Percentiles rank a stretch among this genome's conserved stretches.
Evolutionary conservation across 371 early-diverging fungal genomes (phyloP).

Genomic region (Phascolomyces articulosus): DNA sequence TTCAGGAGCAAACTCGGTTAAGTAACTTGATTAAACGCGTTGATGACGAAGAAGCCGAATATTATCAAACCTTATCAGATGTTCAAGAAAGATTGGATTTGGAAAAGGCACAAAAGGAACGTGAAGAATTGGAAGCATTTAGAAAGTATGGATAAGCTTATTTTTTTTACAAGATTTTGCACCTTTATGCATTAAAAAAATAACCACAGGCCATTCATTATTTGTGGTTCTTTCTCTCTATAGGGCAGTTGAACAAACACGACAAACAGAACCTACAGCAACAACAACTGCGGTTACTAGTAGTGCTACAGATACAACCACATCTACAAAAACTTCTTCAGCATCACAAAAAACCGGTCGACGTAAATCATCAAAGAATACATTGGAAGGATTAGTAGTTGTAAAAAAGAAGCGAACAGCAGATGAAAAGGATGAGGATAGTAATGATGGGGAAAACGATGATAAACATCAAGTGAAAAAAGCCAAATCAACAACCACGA

Average conservation of each 20-base stretch:
- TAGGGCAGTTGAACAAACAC: constrained; percentile 28
- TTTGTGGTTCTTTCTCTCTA: too few relatives aligned
- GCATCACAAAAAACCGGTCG: not conserved
- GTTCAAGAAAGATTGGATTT: constrained; percentile 57
- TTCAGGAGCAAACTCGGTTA: constrained; percentile 68
- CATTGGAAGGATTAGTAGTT: constrained; percentile 32
- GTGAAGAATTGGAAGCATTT: constrained; percentile 63
- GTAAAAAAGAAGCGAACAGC: constrained; percentile 31
- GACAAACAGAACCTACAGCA: not conserved
- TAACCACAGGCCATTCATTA: too few relatives aligned
- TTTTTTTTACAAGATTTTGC: not conserved
- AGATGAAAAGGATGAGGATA: constrained; percentile 13
- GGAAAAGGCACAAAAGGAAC: constrained; percentile 57
- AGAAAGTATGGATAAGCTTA: constrained; percentile 41
- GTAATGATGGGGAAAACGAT: constrained; percentile 8
- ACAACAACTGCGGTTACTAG: not conserved
- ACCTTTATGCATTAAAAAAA: not conserved
- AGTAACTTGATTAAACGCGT: constrained; percentile 76
- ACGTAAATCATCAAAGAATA: constrained; percentile 18
- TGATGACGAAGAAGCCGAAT: constrained; percentile 80
- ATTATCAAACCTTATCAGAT: constrained; percentile 63
- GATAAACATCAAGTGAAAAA: constrained; percentile 3
- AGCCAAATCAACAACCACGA: constrained; percentile 8
- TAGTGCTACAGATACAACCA: not conserved
- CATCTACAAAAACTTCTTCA: not conserved